Percentiles rank a stretch among this genome's conserved stretches.
phyloP scores from a whole-genome alignment of 75 land plant genomes.

The Sequoiadendron giganteum region DNA sequence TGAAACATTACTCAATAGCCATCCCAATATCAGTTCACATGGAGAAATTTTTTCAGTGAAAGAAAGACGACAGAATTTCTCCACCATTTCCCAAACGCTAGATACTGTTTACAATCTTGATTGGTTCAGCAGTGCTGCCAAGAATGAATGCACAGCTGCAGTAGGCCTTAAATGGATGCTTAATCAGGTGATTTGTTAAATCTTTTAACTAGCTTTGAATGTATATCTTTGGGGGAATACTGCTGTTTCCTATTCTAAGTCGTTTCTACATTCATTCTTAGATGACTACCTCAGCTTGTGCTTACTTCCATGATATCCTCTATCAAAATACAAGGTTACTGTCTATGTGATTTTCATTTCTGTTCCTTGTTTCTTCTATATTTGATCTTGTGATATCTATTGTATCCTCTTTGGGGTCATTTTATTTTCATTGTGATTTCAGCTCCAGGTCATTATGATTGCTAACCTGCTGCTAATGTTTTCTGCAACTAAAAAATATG shows the following conservation, averaged over 20 bases:
- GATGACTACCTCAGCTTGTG: neutral
- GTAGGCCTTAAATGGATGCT: slow-evolving; percentile 97
- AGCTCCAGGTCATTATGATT: neutral
- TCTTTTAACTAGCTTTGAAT: neutral
- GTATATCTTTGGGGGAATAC: neutral
- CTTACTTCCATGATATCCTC: neutral
- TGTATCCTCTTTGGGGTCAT: neutral
- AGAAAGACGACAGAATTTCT: slow-evolving; percentile 59
- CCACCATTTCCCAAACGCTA: slow-evolving; percentile 49
- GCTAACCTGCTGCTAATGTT: neutral
- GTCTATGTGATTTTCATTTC: neutral
- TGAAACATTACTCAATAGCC: slow-evolving; percentile 88
- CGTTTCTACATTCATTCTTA: neutral
- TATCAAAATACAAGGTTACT: neutral
- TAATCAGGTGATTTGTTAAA: slow-evolving; percentile 57
- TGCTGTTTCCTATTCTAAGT: neutral
- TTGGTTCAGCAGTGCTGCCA: slow-evolving; percentile 77
- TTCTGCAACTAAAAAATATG: neutral
- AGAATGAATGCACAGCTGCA: slow-evolving; percentile 85
- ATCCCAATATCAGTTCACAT: slow-evolving; percentile 85
- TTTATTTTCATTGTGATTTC: neutral
- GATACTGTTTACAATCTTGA: slow-evolving; percentile 81
- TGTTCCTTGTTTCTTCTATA: neutral
- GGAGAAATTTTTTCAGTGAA: slow-evolving; percentile 84
- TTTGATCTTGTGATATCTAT: neutral